These are phyloP conservation scores for Aethionema arabicum DNA, from an alignment of 345 rosid species.

Conservation along the genomic window DNA sequence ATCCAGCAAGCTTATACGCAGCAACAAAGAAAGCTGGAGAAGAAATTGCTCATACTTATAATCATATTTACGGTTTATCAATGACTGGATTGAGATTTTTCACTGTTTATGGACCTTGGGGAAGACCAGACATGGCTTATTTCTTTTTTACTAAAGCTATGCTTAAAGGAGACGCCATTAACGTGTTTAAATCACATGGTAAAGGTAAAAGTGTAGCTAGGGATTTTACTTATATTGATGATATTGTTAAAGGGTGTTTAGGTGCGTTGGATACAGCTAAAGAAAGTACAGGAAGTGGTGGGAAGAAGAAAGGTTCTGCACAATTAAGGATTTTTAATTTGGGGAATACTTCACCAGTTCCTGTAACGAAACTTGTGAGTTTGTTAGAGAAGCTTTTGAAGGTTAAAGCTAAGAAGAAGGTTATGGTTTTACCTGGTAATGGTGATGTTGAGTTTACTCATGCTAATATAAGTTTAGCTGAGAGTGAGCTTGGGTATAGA, in stretches of 20 bases:
- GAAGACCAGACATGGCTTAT: conserved; percentile 57
- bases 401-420: conserved; percentile 48
- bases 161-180: conserved; percentile 39
- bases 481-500: conserved; percentile 46
- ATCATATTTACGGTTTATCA: conserved; percentile 51
- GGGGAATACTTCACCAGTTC: conserved; percentile 50
- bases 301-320: conserved; percentile 43
- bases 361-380: conserved; percentile 44
- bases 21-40: conserved; percentile 59
- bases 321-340: conserved; percentile 48
- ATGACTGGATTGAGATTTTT: conserved; percentile 41
- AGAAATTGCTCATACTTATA: conserved; percentile 50
- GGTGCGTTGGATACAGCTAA: conserved; percentile 46
- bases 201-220: conserved; percentile 46
- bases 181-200: conserved; percentile 37
- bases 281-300: conserved; percentile 53
- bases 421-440: conserved; percentile 49
- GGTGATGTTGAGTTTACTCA: conserved; percentile 54
- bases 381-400: conserved; percentile 49
- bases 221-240: conserved; percentile 55
- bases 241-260: conserved; percentile 50
- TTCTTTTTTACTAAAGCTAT: conserved; percentile 52
- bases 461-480: conserved; percentile 50
- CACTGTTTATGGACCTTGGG: conserved; percentile 43
- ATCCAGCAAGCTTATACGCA: conserved; percentile 51